Conservation (phyloP, 768 basidiomycete species). For the Auriscalpium orientale region DNA sequence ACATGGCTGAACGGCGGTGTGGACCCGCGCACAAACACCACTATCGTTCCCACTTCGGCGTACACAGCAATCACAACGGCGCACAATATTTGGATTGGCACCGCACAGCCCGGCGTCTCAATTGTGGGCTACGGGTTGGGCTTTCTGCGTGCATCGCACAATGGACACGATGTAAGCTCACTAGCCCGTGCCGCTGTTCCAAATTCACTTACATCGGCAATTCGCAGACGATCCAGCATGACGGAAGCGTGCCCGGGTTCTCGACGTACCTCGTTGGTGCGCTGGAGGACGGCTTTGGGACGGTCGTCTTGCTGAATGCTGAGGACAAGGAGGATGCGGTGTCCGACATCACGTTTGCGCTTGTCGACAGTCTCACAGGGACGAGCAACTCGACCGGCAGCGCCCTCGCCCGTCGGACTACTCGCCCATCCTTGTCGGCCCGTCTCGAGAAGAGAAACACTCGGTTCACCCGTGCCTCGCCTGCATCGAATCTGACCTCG, state of each 20-base stretch:
- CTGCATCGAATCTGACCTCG: neutral
- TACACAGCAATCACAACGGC: slow-evolving; percentile 26
- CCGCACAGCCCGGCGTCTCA: slow-evolving; percentile 16
- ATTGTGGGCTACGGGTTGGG: slow-evolving; percentile 36
- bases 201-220: neutral
- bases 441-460: no score
- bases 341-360: neutral
- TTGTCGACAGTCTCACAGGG: neutral
- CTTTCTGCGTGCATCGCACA: slow-evolving; percentile 31
- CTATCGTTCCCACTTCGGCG: slow-evolving; percentile 25
- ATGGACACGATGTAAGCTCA: slow-evolving; percentile 32
- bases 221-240: neutral
- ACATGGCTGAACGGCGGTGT: slow-evolving; percentile 28
- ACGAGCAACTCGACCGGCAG: no score
- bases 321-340: neutral
- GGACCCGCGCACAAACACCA: slow-evolving; percentile 21
- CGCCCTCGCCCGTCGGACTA: neutral
- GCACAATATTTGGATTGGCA: slow-evolving; percentile 18
- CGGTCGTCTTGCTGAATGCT: slow-evolving; percentile 1
- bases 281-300: neutral
- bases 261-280: neutral
- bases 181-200: neutral
- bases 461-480: neutral
- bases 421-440: no score
- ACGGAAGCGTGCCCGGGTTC: neutral